phyloP scores from a whole-genome alignment of 108 stramenopile genomes.

The Mediolabrus comicus region DNA sequence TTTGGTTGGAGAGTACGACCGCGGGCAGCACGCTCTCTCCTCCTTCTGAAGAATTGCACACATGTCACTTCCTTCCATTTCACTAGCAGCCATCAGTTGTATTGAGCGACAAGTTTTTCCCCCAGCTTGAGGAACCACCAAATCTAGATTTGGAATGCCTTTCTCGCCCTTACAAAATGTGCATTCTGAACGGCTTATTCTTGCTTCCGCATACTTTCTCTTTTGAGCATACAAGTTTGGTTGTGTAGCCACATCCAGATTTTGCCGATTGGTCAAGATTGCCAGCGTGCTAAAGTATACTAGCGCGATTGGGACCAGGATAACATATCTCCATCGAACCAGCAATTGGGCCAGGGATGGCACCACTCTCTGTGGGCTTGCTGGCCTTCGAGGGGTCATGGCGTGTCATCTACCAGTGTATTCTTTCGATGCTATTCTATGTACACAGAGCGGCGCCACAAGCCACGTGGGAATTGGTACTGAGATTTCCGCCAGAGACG shows the following conservation, averaged over 20 bases:
- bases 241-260: neutral
- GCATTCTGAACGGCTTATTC: neutral
- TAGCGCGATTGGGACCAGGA: neutral
- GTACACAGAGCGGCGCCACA: too few species aligned
- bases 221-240: neutral
- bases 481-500: too few species aligned
- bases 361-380: neutral
- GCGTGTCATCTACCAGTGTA: too few species aligned
- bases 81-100: neutral
- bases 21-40: neutral
- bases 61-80: neutral
- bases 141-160: neutral
- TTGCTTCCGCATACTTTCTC: neutral
- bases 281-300: neutral
- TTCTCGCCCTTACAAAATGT: neutral
- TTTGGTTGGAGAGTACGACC: neutral
- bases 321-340: neutral
- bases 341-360: neutral
- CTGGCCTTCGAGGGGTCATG: too few species aligned
- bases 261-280: neutral
- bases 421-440: too few species aligned
- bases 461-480: too few species aligned
- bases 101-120: neutral
- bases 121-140: neutral
- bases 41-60: neutral